Evolutionary conservation across 208 protist genomes (phyloP), one percentile per base, ranked within the genome.

Genomic region (Acanthamoeba pearcei): DNA sequence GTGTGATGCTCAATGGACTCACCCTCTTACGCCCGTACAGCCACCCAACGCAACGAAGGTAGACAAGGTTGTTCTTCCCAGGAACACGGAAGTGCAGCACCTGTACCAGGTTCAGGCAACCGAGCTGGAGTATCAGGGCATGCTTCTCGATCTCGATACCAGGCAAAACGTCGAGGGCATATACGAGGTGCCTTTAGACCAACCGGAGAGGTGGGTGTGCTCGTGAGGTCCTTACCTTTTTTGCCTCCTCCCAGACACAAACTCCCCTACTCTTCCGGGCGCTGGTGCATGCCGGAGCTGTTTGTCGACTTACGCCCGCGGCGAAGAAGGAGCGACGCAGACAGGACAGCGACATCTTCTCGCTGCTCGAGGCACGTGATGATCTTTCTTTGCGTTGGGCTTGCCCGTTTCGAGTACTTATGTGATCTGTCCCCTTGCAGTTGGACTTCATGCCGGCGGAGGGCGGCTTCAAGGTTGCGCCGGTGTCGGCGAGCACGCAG

Each of bases 51-150:
- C 82, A n/a, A 66, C n/a, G 17, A 89, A 66, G 53, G 51, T 89
- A 15, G 82, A 89, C 15, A 57, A 66, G 17, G 82, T 46, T 15
- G n/a, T 15, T 32, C 82, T 89, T 29, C 82, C 82, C 29, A 29
- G 82, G 82, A 89, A 89, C n/a, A 89, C 82, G 27, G 82, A 89
- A 42, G 53, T 89, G n/a, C 82, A 66, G 32, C 82, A 89, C 27
- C 55, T 89, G 51, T 89, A 89, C 53, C 82, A 66, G 49, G 82
- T 89, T 15, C 82, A 89, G 29, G 82, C 82, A 51, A 89, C 82
- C 15, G 82, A 89, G 32, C 51, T 29, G 8, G 82, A 89, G 82
- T 89, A 89, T 66, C 82, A 89, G 55, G 82, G 82, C 38, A 89
- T 89, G 82, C 82, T 89, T 8, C 82, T 89, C 2, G 82, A 89